phyloP scores from a whole-genome alignment of 441 rosid species.

The Oxalis stricta region DNA sequence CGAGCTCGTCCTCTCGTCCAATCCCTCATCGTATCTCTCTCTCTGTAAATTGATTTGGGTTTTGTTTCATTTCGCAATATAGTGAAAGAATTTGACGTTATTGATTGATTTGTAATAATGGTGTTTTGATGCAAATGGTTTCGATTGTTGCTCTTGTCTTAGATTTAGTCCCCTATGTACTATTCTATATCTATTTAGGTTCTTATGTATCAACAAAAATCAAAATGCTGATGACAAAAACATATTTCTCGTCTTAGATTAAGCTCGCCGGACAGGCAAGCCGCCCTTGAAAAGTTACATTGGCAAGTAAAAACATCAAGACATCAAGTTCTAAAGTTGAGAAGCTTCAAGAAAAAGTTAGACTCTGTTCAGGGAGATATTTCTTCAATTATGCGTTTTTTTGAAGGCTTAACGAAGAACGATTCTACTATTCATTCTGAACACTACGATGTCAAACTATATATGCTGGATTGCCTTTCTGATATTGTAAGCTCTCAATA shows the following conservation, averaged over 20 bases:
- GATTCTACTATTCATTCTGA: slow-evolving; percentile 17
- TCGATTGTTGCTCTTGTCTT: no score
- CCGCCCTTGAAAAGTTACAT: slow-evolving; percentile 75
- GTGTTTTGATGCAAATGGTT: no score
- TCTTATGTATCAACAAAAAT: no score
- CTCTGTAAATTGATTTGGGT: no score
- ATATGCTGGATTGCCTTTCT: slow-evolving; percentile 36
- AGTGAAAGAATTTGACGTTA: no score
- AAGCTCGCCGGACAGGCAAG: slow-evolving; percentile 96
- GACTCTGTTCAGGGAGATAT: slow-evolving; percentile 46
- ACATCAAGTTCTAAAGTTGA: slow-evolving; percentile 42
- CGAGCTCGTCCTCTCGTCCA: no score
- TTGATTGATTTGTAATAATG: no score
- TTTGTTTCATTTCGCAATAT: no score
- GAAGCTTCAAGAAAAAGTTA: slow-evolving; percentile 62
- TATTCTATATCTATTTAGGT: background rate
- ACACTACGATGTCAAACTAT: slow-evolving; percentile 45
- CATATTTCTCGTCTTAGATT: slow-evolving; percentile 30
- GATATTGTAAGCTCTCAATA: slow-evolving; percentile 36
- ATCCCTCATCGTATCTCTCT: no score
- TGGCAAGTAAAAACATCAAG: slow-evolving; percentile 83
- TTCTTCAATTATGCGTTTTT: slow-evolving; percentile 33
- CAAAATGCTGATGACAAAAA: no score
- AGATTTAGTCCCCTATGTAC: no score
- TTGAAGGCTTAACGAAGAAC: slow-evolving; percentile 44